A percentile compares a stretch with the other conserved stretches of the same genome.
These are phyloP conservation scores for Fusarium sp. DNA, from an alignment of 2,329 filamentous ascomycete genomes.

Conservation along the genomic window DNA sequence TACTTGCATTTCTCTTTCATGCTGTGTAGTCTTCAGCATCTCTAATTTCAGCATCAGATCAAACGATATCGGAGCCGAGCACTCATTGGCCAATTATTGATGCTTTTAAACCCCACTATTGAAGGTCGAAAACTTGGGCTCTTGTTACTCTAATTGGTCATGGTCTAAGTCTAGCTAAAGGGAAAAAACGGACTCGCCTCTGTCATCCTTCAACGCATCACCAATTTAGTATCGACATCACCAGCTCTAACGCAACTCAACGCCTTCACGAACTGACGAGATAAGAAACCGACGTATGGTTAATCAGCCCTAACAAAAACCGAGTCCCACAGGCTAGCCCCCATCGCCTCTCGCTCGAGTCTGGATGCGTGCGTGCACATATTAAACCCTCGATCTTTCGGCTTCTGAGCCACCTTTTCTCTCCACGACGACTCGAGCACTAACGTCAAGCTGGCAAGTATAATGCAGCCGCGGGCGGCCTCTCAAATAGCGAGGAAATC, in stretches of 20 bases:
- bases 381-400: slow-evolving; percentile 13
- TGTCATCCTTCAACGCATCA: slow-evolving; percentile 18
- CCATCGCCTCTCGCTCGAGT: not conserved
- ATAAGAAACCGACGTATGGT: not conserved
- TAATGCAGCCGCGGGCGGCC: slow-evolving; percentile 55
- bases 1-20: no score
- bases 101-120: not conserved
- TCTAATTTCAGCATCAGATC: not conserved
- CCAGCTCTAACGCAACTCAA: not conserved
- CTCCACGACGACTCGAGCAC: slow-evolving; percentile 2
- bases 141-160: slow-evolving; percentile 33
- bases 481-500: slow-evolving; percentile 52
- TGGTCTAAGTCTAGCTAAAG: slow-evolving; percentile 9
- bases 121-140: slow-evolving; percentile 1
- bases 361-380: slow-evolving; percentile 11
- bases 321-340: not conserved
- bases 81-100: slow-evolving; percentile 36
- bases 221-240: slow-evolving; percentile 22
- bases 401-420: slow-evolving; percentile 17
- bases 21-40: not conserved
- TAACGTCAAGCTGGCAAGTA: slow-evolving; percentile 48
- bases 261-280: not conserved
- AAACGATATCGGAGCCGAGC: not conserved
- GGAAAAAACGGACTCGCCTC: slow-evolving; percentile 39
- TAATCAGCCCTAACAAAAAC: not conserved